These are phyloP conservation scores for Penicillium occitanis DNA, from an alignment of 2,329 filamentous ascomycete species.

Conservation along the genomic window DNA sequence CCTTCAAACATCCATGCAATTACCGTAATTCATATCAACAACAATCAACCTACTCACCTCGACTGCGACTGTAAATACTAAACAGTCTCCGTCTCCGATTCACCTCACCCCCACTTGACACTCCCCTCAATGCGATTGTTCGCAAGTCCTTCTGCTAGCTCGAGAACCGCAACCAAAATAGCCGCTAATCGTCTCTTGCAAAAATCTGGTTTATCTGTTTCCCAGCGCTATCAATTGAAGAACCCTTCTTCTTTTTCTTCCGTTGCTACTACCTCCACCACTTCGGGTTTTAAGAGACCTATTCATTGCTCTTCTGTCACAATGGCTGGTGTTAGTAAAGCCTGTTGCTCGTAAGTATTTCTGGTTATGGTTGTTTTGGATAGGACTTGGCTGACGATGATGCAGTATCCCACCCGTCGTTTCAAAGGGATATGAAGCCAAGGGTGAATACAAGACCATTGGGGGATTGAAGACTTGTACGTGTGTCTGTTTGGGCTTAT, in stretches of 20 bases:
- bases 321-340: conserved; percentile 47
- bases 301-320: conserved; percentile 27
- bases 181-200: conserved; percentile 2
- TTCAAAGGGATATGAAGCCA: conserved; percentile 52
- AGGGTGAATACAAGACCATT: conserved; percentile 60
- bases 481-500: conserved; percentile 22
- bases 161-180: background rate
- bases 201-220: background rate
- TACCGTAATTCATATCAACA: background rate
- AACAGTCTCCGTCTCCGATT: background rate
- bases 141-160: background rate
- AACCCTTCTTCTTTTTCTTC: background rate
- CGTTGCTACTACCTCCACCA: background rate
- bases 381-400: conserved; percentile 13
- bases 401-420: conserved; percentile 44
- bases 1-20: background rate
- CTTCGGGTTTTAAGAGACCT: background rate
- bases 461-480: conserved; percentile 63
- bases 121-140: conserved; percentile 4
- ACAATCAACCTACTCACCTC: background rate
- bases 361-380: background rate
- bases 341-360: conserved; percentile 45
- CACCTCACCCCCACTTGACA: background rate
- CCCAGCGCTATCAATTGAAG: conserved; percentile 2
- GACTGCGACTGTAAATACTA: background rate